Base-by-base conservation (phyloP, 2,329 filamentous ascomycete species). In the Geosmithia flava region DNA sequence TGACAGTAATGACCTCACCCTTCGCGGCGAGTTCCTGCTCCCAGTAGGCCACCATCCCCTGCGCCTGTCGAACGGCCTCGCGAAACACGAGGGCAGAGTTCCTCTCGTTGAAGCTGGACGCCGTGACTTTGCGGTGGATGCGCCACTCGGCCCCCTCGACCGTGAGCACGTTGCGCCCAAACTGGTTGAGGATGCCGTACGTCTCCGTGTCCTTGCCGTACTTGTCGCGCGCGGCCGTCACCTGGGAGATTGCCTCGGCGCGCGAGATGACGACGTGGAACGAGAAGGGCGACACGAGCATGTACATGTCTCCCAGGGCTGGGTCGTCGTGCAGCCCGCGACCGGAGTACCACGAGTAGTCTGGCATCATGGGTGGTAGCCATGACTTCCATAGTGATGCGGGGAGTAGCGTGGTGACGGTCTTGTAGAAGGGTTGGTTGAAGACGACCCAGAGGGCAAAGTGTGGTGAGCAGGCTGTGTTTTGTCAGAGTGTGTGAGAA, bases 41-140 rank as follows among this genome's bases (percentile, higher is more conserved):
- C 80, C 81, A 86, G 45, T 71, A 68, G 37, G 64, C 60, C 29
- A 85, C 56, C 75, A 87, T 75, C 13, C 74, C 72, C 51, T 75
- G 66, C 0, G 83, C 76, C 65, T 90, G 85, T 10, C 57, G 53
- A 20, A 84, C 67, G 1, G 75, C 72, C 59, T 86, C 81, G 8
- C 65, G 66, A 62, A 81, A 87, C 1, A 85, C 80, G 23, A 85
- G 61, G 15, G 73, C 70, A 49, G 86, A 82, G 61, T 87, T 90
- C 64, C 75, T 80, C 66, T 91, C 86, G 49, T 83, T 87, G 62
- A 91, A 90, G 3, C 78, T 78, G 1, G 84, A 79, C 27, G 81
- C 77, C 1, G 80, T 83, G 42, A 81, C 74, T 63, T 85, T 87
- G 52, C 85, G 76, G 60, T 91, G 85, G 63, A 77, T 72, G 30